Evolutionary conservation across 1,139 yeast species (phyloP).

Genomic region (Yamadazyma diddensiae): DNA sequence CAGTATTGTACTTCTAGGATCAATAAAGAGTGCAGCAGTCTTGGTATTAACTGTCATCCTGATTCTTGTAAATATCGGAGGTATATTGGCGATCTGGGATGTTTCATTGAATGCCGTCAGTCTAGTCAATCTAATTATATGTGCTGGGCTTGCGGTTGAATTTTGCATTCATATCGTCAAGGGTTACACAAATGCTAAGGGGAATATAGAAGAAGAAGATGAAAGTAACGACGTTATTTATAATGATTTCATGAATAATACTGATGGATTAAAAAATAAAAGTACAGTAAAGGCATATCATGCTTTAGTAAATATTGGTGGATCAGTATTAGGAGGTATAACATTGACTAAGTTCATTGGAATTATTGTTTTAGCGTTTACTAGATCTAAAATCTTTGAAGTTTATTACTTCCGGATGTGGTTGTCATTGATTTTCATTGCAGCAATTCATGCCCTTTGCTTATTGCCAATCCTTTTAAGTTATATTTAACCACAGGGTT

Average conservation of each 20-base stretch:
- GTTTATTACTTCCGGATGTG: constrained; percentile 95
- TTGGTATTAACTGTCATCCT: constrained; percentile 58
- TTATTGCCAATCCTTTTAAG: constrained; percentile 75
- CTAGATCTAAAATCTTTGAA: constrained; percentile 82
- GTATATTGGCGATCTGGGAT: constrained; percentile 71
- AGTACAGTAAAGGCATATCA: constrained; percentile 39
- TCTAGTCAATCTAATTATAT: constrained; percentile 81
- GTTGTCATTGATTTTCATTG: constrained; percentile 75
- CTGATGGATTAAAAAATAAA: constrained; percentile 13
- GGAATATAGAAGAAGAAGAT: constrained; percentile 12
- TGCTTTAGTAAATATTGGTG: constrained; percentile 75
- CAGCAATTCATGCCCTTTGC: constrained; percentile 74
- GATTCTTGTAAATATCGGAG: constrained; percentile 73
- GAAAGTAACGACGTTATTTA: constrained; percentile 13
- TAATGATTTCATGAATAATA: constrained; percentile 14
- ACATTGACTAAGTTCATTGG: constrained; percentile 89
- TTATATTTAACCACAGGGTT: constrained; percentile 47
- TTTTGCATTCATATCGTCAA: constrained; percentile 86
- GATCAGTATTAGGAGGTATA: constrained; percentile 86
- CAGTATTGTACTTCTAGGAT: constrained; percentile 62
- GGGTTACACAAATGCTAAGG: constrained; percentile 50
- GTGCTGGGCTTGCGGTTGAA: constrained; percentile 91
- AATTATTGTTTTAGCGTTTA: constrained; percentile 79
- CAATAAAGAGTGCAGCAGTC: constrained; percentile 55
- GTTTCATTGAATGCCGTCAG: constrained; percentile 87